A percentile compares a stretch with the other conserved stretches of the same genome.
Evolutionary conservation across 495 filamentous ascomycete genomes (phyloP).

Genomic region (Rostrohypoxylon terebratum): DNA sequence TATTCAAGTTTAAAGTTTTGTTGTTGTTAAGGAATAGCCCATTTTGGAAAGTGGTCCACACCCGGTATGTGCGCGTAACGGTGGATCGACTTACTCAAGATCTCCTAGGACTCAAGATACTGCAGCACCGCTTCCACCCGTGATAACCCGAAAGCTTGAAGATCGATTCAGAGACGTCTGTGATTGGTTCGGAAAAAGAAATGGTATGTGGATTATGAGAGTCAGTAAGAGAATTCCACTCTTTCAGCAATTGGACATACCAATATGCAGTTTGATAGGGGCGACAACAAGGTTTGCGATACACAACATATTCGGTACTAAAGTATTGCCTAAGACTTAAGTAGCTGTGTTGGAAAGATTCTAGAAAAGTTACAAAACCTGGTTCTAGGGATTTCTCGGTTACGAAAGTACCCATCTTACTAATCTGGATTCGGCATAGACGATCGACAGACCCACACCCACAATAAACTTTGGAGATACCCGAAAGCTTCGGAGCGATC

Average conservation of each 20-base stretch:
- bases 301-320: background rate
- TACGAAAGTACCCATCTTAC: background rate
- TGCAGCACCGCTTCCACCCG: too few relatives aligned
- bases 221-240: too few relatives aligned
- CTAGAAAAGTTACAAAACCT: background rate
- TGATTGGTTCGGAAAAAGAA: too few relatives aligned
- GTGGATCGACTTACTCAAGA: too few relatives aligned
- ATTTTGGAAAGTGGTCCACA: too few relatives aligned
- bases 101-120: background rate
- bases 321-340: background rate
- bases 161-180: too few relatives aligned
- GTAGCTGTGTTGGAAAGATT: background rate
- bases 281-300: background rate
- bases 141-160: too few relatives aligned
- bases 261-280: background rate
- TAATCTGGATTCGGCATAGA: slow-evolving; percentile 28
- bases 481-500: slow-evolving; percentile 25
- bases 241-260: too few relatives aligned
- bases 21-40: too few relatives aligned
- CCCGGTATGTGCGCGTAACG: too few relatives aligned
- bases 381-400: background rate
- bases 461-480: slow-evolving; percentile 6
- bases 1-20: too few relatives aligned
- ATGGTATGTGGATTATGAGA: too few relatives aligned
- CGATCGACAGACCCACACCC: slow-evolving; percentile 14